These are phyloP conservation scores for Xylaria sp. DNA, from an alignment of 2,329 filamentous ascomycete genomes.

Conservation along the genomic window DNA sequence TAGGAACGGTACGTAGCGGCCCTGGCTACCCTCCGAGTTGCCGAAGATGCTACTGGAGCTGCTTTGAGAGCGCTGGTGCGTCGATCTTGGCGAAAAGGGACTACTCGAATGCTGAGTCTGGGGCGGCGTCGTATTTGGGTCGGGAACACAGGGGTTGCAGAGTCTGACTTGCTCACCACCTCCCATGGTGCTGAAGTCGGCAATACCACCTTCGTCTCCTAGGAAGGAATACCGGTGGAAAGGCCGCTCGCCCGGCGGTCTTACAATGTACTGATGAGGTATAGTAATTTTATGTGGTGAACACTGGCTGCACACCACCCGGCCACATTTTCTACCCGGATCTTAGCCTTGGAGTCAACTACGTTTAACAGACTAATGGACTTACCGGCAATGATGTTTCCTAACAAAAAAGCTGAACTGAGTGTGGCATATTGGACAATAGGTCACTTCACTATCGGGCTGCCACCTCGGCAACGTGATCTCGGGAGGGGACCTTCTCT, in stretches of 20 bases:
- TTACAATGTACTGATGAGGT: slow-evolving; percentile 88
- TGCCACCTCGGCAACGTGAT: slow-evolving; percentile 80
- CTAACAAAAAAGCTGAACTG: slow-evolving; percentile 84
- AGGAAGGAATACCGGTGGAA: slow-evolving; percentile 40
- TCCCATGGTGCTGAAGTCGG: slow-evolving; percentile 49
- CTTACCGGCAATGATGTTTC: slow-evolving; percentile 88
- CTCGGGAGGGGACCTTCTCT: slow-evolving; percentile 36
- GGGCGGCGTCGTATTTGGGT: slow-evolving; percentile 62
- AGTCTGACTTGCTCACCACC: slow-evolving; percentile 62
- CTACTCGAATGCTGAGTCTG: slow-evolving; percentile 44
- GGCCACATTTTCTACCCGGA: slow-evolving; percentile 74
- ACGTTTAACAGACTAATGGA: slow-evolving; percentile 9
- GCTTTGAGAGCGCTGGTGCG: slow-evolving; percentile 51
- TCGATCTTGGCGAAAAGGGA: slow-evolving; percentile 39
- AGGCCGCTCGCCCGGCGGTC: slow-evolving; percentile 58
- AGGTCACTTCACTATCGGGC: slow-evolving; percentile 78
- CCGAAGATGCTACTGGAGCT: slow-evolving; percentile 42
- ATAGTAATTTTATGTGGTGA: slow-evolving; percentile 96
- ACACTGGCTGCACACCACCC: slow-evolving; percentile 87
- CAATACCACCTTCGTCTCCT: slow-evolving; percentile 45
- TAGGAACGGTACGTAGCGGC: slow-evolving; percentile 17
- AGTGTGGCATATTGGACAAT: slow-evolving; percentile 81
- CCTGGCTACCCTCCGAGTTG: slow-evolving; percentile 22
- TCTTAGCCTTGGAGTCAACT: slow-evolving; percentile 4
- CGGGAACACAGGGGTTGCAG: slow-evolving; percentile 65